Base-by-base conservation (phyloP, 371 early-diverging fungal species). In the Rhizomucor pusillus region DNA sequence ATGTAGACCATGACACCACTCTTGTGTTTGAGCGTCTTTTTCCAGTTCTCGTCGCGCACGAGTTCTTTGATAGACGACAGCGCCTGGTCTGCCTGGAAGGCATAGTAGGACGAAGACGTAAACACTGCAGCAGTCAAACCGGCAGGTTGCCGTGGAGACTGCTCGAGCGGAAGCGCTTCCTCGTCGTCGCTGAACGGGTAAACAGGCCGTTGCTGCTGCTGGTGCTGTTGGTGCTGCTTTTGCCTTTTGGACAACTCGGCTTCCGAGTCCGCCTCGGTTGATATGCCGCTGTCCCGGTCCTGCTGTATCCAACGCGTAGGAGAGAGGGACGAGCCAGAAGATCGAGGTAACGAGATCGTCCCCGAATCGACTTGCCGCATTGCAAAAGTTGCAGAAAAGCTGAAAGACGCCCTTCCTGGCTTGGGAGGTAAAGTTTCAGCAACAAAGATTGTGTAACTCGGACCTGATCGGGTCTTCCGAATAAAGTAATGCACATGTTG, bases 11-110 rank as follows among this genome's bases (percentile, higher is more conserved):
- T 71, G 18, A 81, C 80, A 6, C 83, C 84, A 23, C 79, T 84
- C 47, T 84, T 83, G 62, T 86, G 85, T n/a, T 80, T 82, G 36
- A 84, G 54, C 6, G 81, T 81, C 56, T 83, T 82, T 62, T 88
- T 85, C 88, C 88, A 88, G 4, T 69, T 71, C 19, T 58, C 62
- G 29, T 67, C 67, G 7, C 56, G 52, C 16, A 63, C 48, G 13
- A 69, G 41, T 1, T 67, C 62, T 41, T 64, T 67, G 16, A 79
- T 41, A 1, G 61, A 47, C 9, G 23, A 20, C 19, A 73, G 57
- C 14, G 76, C 65, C 48, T 65, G 72, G 44, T 76, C 79, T 20
- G 72, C 76, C 43, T 73, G 69, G 56, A 70, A 58, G 11, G 67
- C 52, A 57, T 69, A 65, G 52, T 73, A 71, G 18, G 51, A 70